Evolutionary conservation across 1,284 basidiomycete genomes (phyloP).

Genomic region (Apiotrichum siamense): DNA sequence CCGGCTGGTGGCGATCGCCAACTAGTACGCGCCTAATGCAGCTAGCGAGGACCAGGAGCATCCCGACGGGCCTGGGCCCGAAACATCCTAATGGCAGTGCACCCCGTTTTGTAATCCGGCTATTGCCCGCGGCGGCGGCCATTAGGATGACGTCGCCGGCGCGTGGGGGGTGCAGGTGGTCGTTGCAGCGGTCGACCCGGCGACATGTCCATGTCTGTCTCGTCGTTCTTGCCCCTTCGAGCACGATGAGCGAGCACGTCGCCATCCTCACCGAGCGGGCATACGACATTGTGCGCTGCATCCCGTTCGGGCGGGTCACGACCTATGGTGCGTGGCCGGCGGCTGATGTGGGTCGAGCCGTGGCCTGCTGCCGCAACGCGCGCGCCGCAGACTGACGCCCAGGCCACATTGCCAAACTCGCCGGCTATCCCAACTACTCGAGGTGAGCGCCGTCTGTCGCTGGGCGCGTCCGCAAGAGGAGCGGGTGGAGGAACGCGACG

Average conservation of each 20-base stretch:
- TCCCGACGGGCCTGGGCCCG: too few relatives aligned
- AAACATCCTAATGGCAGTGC: too few relatives aligned
- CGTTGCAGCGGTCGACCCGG: too few relatives aligned
- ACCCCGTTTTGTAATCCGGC: too few relatives aligned
- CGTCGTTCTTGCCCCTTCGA: not conserved
- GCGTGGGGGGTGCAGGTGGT: too few relatives aligned
- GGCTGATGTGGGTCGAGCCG: too few relatives aligned
- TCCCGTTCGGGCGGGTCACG: slow-evolving; percentile 38
- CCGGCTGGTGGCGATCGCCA: too few relatives aligned
- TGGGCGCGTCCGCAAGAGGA: too few relatives aligned
- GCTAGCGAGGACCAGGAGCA: too few relatives aligned
- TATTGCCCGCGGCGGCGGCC: too few relatives aligned
- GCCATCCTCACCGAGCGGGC: slow-evolving; percentile 40
- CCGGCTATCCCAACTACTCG: slow-evolving; percentile 74
- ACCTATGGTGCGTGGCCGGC: slow-evolving; percentile 44
- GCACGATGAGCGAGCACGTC: slow-evolving; percentile 27
- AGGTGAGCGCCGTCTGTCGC: slow-evolving; percentile 38
- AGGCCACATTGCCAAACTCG: slow-evolving; percentile 74
- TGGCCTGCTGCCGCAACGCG: not conserved
- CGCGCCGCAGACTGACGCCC: slow-evolving; percentile 5
- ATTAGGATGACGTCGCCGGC: too few relatives aligned
- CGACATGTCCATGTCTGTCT: not conserved
- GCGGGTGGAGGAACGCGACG: not conserved
- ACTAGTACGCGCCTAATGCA: too few relatives aligned
- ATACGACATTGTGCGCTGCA: slow-evolving; percentile 39